Conservation (phyloP, 2,329 filamentous ascomycete genomes). For the Microascus cirrosus region DNA sequence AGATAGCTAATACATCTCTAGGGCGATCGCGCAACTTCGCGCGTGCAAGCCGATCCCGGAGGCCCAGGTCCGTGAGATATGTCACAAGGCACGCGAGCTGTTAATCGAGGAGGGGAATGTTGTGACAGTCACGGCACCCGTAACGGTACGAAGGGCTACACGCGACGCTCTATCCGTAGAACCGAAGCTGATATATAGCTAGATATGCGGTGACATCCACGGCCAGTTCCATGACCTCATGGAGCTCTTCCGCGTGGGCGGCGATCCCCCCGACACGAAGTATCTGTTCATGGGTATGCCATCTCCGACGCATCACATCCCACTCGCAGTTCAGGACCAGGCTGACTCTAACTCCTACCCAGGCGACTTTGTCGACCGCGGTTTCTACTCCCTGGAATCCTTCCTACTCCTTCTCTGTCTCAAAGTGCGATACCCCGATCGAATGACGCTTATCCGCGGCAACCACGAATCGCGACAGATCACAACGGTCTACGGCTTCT, state of each 20-base stretch:
- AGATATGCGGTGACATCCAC: slow-evolving; percentile 96
- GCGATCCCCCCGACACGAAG: slow-evolving; percentile 89
- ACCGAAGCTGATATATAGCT: slow-evolving; percentile 3
- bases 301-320: slow-evolving; percentile 7
- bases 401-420: slow-evolving; percentile 91
- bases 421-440: slow-evolving; percentile 94
- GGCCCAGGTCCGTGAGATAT: slow-evolving; percentile 87
- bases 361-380: slow-evolving; percentile 96
- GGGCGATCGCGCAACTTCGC: slow-evolving; percentile 89
- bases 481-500: slow-evolving; percentile 95
- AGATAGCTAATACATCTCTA: slow-evolving; percentile 23
- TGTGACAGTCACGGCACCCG: slow-evolving; percentile 85
- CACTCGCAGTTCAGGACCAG: background rate
- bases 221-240: slow-evolving; percentile 95
- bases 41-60: slow-evolving; percentile 95
- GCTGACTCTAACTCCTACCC: slow-evolving; percentile 6
- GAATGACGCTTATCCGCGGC: slow-evolving; percentile 89
- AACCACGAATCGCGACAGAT: slow-evolving; percentile 97
- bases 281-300: slow-evolving; percentile 92
- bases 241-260: slow-evolving; percentile 90
- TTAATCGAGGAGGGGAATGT: slow-evolving; percentile 97
- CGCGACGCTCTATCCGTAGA: slow-evolving; percentile 3
- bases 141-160: slow-evolving; percentile 55
- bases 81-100: slow-evolving; percentile 92
- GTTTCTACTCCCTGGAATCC: slow-evolving; percentile 95